Base-by-base conservation (phyloP, 164 flowering plant genomes). In the Macadamia integrifolia region DNA sequence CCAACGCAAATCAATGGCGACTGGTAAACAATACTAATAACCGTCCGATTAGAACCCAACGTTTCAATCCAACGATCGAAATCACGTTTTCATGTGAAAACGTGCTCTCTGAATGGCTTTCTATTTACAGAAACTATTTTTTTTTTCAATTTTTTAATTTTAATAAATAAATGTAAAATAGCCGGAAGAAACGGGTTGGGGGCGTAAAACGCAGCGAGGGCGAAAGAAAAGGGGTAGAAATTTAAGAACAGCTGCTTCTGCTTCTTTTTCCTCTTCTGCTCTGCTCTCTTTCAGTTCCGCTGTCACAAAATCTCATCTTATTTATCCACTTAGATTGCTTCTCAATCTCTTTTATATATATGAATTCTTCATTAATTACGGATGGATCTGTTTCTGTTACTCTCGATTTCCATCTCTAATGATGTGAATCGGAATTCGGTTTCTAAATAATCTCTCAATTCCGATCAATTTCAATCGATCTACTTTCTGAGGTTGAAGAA, bases 331-430 rank as follows among this genome's bases (percentile, higher is more conserved):
- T 11, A 60, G 32, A 60, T 3, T 31, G 43, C 6, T 43, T 60
- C n/a, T 60, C 50, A 11, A 4, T 12, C 14, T 9, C 6, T 1
- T 32, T 40, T n/a, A 3, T 17, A 35, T 58, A 2, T 5, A 17
- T 46, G 59, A 23, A 23, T 23, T 3, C 0, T 44, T 56, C 23
- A 60, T 10, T 66, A 44, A 59, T 53, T 23, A 72, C 57, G 71
- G 75, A 72, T 72, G 71, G 67, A 58, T 66, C 57, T 53, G 46
- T 46, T 56, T 67, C 58, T 50, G 13, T 30, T n/a, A 59, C 63
- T 18, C 43, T 50, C 61, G 50, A 68, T 67, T 68, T 49, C 63
- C 8, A 42, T 40, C 42, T 61, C 32, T 49, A 42, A 17, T 12
- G 13, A 18, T 31, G 55, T 58, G 23, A 63, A 30, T n/a, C 30